Base-by-base conservation (phyloP, 176 grass and related monocot species). In the Carex myosuroides region DNA sequence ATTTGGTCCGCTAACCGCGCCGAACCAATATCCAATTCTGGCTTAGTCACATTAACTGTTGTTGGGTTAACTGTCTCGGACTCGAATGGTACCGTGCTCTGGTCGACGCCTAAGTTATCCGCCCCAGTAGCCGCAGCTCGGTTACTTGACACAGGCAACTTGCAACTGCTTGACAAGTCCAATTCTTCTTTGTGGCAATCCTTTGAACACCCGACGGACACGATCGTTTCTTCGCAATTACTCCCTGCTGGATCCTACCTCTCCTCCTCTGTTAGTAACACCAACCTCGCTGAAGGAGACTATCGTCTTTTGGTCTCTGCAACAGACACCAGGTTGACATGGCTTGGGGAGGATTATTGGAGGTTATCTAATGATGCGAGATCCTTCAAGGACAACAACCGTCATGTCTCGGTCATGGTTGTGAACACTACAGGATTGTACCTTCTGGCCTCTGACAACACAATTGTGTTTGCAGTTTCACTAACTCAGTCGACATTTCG, bases 121-220 rank as follows among this genome's bases (percentile, higher is more conserved):
- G 80, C 86, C 0, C 33, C 87, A 2, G 86, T 98, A 24, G 9
- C 70, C 0, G 85, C 89, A 4, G 89, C 94, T 54, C 88, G 82
- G 29, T 84, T 98, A 26, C 67, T 84, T 33, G 91, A 94, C 89
- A 87, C 69, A 24, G 95, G 95, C 1, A 91, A 98, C 89, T 90
- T 98, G 21, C 90, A 85, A 88, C 86, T 94, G 41, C 73, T 94
- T 50, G 86, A 87, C 75, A 74, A 70, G n/a, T 2, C 24, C 11
- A 98, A 94, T 85, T 83, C 82, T 17, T 86, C 95, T 70, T 64
- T 94, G 10, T 98, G 95, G 95, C 84, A 89, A 48, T 94, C 95
- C 55, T 98, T 98, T 83, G 89, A 98, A 1, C 48, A 71, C 69
- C 84, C 92, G 46, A 90, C 91, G 0, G 95, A 98, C 86, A 77